phyloP scores from a whole-genome alignment of 176 grass and related monocot species.

The Saccharum spontaneum region DNA sequence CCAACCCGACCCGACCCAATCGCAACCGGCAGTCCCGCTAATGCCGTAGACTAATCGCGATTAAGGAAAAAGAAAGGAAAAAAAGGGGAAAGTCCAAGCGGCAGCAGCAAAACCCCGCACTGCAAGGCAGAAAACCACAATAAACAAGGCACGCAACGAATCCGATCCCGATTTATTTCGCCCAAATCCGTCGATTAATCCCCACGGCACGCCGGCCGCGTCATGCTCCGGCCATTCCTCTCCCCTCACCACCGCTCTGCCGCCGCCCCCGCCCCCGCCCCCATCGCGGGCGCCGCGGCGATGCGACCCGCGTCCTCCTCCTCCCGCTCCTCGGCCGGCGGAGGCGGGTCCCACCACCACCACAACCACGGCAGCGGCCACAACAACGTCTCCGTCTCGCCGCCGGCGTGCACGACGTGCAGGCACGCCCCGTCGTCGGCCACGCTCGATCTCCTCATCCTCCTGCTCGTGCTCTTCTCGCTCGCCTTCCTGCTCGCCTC shows the following conservation, averaged over 20 bases:
- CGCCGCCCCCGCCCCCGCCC: slow-evolving; percentile 10
- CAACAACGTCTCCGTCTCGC: slow-evolving; percentile 43
- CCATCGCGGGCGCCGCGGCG: not conserved
- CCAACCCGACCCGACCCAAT: not conserved
- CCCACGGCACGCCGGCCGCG: slow-evolving; percentile 29
- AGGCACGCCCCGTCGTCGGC: slow-evolving; percentile 78
- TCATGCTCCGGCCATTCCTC: slow-evolving; percentile 60
- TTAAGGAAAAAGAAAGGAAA: not conserved
- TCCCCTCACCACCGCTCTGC: slow-evolving; percentile 31
- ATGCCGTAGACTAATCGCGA: not conserved
- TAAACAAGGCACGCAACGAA: slow-evolving; percentile 57
- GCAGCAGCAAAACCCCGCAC: slow-evolving; percentile 31
- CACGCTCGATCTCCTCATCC: slow-evolving; percentile 90
- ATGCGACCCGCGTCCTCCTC: slow-evolving; percentile 39
- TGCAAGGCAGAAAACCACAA: slow-evolving; percentile 24
- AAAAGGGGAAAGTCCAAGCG: not conserved
- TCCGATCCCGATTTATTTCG: slow-evolving; percentile 41
- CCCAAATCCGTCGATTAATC: slow-evolving; percentile 21
- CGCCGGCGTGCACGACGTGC: slow-evolving; percentile 42
- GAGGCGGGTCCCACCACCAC: slow-evolving; percentile 5
- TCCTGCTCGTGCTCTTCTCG: slow-evolving; percentile 82
- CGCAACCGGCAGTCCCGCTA: not conserved
- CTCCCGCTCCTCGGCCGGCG: slow-evolving; percentile 30
- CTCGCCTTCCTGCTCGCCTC: slow-evolving; percentile 74
- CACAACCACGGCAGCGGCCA: not conserved